Evolutionary conservation across 1,139 yeast species (phyloP).

Genomic region (Hyphopichia khmerensis): DNA sequence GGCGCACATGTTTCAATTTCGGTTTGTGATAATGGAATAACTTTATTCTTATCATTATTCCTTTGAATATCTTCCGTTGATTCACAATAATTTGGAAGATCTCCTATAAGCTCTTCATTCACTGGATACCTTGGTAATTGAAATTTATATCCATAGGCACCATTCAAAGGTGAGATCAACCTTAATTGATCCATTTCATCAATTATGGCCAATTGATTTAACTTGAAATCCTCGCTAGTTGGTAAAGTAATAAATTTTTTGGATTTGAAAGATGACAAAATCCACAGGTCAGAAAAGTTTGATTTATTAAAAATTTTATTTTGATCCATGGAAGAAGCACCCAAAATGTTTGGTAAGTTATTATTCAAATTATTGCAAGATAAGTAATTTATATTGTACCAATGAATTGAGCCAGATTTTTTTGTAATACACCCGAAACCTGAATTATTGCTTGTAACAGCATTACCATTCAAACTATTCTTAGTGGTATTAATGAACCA

Average conservation of each 20-base stretch:
- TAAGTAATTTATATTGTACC: slow-evolving; percentile 50
- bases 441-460: slow-evolving; percentile 28
- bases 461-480: slow-evolving; percentile 3
- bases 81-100: background rate
- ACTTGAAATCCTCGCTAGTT: background rate
- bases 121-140: slow-evolving; percentile 33
- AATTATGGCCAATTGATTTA: slow-evolving; percentile 37
- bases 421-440: slow-evolving; percentile 58
- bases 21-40: slow-evolving; percentile 52
- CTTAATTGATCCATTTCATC: slow-evolving; percentile 37
- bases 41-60: slow-evolving; percentile 10
- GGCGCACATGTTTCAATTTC: slow-evolving; percentile 69
- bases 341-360: slow-evolving; percentile 24
- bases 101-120: background rate
- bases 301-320: slow-evolving; percentile 7
- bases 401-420: slow-evolving; percentile 61
- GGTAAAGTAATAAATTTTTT: slow-evolving; percentile 32
- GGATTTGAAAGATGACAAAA: slow-evolving; percentile 36
- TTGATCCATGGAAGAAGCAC: slow-evolving; percentile 1
- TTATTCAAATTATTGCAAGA: slow-evolving; percentile 28
- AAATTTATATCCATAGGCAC: slow-evolving; percentile 43
- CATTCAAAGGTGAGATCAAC: slow-evolving; percentile 44
- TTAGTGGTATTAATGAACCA: slow-evolving; percentile 48
- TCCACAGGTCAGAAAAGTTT: slow-evolving; percentile 42
- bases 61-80: background rate